phyloP scores from a whole-genome alignment of 129 eudicot species.

The Chrysanthemum makinoi region DNA sequence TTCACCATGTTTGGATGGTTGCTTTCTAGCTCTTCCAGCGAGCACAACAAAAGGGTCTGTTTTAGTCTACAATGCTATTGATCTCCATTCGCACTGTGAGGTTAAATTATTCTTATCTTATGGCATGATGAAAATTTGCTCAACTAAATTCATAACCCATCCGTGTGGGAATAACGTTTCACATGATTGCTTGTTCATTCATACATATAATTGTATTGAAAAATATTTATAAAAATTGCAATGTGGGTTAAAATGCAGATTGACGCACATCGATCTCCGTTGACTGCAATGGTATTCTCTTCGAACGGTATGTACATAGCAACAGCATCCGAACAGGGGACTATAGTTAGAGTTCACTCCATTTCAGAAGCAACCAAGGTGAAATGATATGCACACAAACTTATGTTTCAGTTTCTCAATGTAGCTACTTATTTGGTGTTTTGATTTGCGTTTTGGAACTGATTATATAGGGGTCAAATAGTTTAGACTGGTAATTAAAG shows the following conservation, averaged over 20 bases:
- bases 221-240: background rate
- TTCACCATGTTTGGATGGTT: constrained; percentile 68
- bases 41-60: constrained; percentile 76
- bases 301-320: constrained; percentile 90
- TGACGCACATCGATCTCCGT: constrained; percentile 79
- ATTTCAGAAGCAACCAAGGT: constrained; percentile 91
- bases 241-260: constrained; percentile 46
- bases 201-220: constrained; percentile 2
- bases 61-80: constrained; percentile 69
- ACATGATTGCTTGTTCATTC: background rate
- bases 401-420: background rate
- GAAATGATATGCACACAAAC: constrained; percentile 14
- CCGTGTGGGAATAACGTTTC: background rate
- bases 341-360: constrained; percentile 86
- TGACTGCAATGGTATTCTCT: constrained; percentile 78
- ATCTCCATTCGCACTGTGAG: constrained; percentile 94
- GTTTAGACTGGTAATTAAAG: too few species aligned
- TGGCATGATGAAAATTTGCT: constrained; percentile 13
- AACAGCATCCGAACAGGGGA: constrained; percentile 97
- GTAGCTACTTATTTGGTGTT: too few species aligned
- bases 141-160: constrained; percentile 1
- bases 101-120: constrained; percentile 36
- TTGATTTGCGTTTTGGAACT: too few species aligned
- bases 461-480: too few species aligned
- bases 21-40: constrained; percentile 94